A percentile compares a stretch with the other conserved stretches of the same genome.
Evolutionary conservation across 768 basidiomycete genomes (phyloP).

Genomic region (Artomyces pyxidatus): DNA sequence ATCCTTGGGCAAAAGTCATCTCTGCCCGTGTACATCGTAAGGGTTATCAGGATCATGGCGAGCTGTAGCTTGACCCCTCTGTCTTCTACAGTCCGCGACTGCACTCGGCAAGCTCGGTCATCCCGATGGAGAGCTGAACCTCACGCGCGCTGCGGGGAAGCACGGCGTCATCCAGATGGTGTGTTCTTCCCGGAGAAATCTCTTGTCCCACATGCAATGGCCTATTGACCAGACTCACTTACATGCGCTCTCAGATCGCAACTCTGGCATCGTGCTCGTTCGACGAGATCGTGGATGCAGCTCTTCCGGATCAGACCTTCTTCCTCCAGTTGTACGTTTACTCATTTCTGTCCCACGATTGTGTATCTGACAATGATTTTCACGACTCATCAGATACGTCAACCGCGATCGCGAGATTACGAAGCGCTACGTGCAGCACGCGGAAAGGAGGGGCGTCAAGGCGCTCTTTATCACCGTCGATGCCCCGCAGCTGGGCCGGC

Average conservation of each 20-base stretch:
- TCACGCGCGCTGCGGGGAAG: constrained; percentile 82
- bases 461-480: constrained; percentile 95
- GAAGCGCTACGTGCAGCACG: constrained; percentile 78
- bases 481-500: constrained; percentile 87
- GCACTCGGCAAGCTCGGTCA: constrained; percentile 91
- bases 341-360: background rate
- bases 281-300: constrained; percentile 85
- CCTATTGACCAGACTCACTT: too few relatives aligned
- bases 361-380: background rate
- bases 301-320: constrained; percentile 66
- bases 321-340: constrained; percentile 73
- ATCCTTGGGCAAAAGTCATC: constrained; percentile 68
- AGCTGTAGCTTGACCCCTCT: background rate
- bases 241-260: constrained; percentile 56
- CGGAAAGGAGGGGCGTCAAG: constrained; percentile 83
- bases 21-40: constrained; percentile 76
- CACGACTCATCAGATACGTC: constrained; percentile 58
- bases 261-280: constrained; percentile 95
- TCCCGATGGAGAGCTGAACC: constrained; percentile 85
- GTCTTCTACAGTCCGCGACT: constrained; percentile 54
- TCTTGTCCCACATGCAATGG: too few relatives aligned
- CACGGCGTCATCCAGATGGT: constrained; percentile 69
- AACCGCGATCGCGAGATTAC: constrained; percentile 85
- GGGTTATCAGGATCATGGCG: constrained; percentile 7
- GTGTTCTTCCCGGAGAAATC: too few relatives aligned